phyloP scores from a whole-genome alignment of 768 basidiomycete genomes.

The Russula vinacea region DNA sequence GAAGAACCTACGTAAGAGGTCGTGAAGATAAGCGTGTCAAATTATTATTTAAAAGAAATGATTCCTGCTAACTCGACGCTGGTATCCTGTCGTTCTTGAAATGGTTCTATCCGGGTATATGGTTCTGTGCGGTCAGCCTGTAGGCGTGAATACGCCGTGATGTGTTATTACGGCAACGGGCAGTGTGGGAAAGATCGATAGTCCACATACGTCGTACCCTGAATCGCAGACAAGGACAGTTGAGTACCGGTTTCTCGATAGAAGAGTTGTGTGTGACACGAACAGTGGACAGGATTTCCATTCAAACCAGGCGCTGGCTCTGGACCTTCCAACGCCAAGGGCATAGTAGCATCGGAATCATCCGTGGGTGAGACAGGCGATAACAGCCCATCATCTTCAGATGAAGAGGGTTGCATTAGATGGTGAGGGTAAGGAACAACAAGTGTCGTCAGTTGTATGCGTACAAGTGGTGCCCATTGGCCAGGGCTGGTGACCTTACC shows the following conservation, averaged over 20 bases:
- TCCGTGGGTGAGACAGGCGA: conserved; percentile 49
- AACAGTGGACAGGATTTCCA: conserved; percentile 78
- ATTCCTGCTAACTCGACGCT: conserved; percentile 64
- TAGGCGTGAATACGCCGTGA: conserved; percentile 16
- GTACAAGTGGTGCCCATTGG: background rate
- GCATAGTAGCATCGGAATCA: conserved; percentile 54
- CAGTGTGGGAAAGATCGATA: conserved; percentile 7
- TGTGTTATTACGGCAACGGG: conserved; percentile 16
- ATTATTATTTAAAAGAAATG: conserved; percentile 7
- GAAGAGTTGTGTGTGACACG: conserved; percentile 38
- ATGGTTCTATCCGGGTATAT: conserved; percentile 78
- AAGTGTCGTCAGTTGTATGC: conserved; percentile 11
- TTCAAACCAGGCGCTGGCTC: conserved; percentile 73
- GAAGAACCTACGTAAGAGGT: conserved; percentile 59
- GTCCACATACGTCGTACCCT: conserved; percentile 81
- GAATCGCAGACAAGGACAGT: conserved; percentile 13
- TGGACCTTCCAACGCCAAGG: conserved; percentile 44
- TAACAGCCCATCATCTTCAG: conserved; percentile 39
- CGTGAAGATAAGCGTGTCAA: conserved; percentile 15
- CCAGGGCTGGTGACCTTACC: background rate
- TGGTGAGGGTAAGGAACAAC: conserved; percentile 17
- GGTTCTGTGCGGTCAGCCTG: conserved; percentile 82
- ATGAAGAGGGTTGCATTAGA: conserved; percentile 17
- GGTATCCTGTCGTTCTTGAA: conserved; percentile 80
- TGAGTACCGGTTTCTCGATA: conserved; percentile 22